Conservation (phyloP, 2,329 filamentous ascomycete genomes). For the Acarospora socialis region DNA sequence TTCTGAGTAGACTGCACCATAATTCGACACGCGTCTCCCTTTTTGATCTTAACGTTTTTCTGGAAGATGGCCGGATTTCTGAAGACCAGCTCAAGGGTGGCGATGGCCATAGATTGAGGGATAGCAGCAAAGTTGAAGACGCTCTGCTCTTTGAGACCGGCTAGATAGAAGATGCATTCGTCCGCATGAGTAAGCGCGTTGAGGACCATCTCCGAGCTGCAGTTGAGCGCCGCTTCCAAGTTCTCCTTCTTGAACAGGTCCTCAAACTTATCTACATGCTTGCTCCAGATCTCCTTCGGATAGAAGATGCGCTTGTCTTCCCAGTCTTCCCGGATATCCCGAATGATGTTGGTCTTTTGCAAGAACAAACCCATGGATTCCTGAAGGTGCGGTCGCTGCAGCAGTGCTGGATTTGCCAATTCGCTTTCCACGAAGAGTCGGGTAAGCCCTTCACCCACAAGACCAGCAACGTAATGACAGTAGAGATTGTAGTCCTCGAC, state of each 20-base stretch:
- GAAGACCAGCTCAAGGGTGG: conserved; percentile 83
- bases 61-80: conserved; percentile 77
- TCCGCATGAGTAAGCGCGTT: conserved; percentile 76
- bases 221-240: conserved; percentile 62
- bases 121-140: conserved; percentile 99
- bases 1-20: conserved; percentile 94
- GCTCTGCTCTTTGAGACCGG: conserved; percentile 84
- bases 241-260: conserved; percentile 78
- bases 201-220: conserved; percentile 86
- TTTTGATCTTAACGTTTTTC: conserved; percentile 88
- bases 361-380: conserved; percentile 96
- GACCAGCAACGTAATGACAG: conserved; percentile 94
- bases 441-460: conserved; percentile 91
- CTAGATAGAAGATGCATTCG: conserved; percentile 96
- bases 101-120: conserved; percentile 93
- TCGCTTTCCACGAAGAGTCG: conserved; percentile 76
- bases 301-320: conserved; percentile 83
- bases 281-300: conserved; percentile 93
- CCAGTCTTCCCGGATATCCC: conserved; percentile 82
- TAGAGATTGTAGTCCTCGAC: conserved; percentile 88
- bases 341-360: conserved; percentile 98
- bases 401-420: conserved; percentile 71
- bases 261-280: conserved; percentile 79
- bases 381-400: conserved; percentile 64
- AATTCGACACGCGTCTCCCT: conserved; percentile 78